Base-by-base conservation (phyloP, 257 asterid species). In the Nicotiana sylvestris region DNA sequence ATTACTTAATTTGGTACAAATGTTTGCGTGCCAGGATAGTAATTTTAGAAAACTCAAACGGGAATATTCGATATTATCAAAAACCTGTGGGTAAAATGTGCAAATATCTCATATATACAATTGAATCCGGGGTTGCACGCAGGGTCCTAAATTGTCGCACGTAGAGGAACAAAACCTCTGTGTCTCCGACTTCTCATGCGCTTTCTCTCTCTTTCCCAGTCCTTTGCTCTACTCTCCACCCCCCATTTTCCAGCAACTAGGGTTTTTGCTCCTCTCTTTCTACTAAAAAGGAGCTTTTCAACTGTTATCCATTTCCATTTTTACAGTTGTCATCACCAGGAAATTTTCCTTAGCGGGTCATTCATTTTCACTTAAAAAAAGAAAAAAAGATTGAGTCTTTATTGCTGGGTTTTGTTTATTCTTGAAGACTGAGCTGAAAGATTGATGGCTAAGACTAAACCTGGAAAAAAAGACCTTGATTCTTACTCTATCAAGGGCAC, bases 361-460 rank as follows among this genome's bases (percentile, higher is more conserved):
- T 21, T 35, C 56, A 65, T 61, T 80, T 80, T 64, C 46, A 29
- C 27, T 77, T 58, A 11, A 39, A 43, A 17, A 69, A 35, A 70
- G 32, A 9, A 21, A 17, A 30, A 30, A 57, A 64, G 11, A n/a
- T 80, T 43, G 66, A 18, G 67, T 70, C 60, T 35, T 65, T n/a
- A 39, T n/a, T 62, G 64, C 58, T 80, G 67, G 67, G 33, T 11
- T 43, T 15, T 74, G 0, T 25, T 32, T 9, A 2, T 25, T 81
- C 46, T 49, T 56, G 83, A 66, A 43, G 77, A 62, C 3, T 62
- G 6, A 65, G 77, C 15, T 27, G 72, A 66, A 67, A 60, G 56
- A 46, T 57, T 66, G 66, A 96, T 96, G 98, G 99, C 99, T 81
- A 96, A 96, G 95, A 96, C 99, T 81, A 96, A 93, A 89, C 99